Evolutionary conservation across 2,329 filamentous ascomycete species (phyloP), one percentile per base, ranked within the genome.

Genomic region (Pleomassaria siparia): DNA sequence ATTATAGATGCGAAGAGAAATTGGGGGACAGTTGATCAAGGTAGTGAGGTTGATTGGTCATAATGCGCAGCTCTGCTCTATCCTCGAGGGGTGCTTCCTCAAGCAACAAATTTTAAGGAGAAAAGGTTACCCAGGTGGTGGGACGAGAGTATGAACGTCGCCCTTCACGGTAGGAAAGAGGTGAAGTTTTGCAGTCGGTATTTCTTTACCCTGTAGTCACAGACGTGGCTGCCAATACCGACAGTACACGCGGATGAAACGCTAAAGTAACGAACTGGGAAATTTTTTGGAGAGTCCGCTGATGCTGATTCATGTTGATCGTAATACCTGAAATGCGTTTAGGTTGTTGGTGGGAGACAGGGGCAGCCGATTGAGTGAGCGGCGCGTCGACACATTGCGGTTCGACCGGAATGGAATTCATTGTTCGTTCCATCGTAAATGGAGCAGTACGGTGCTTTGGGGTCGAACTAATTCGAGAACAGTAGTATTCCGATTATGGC

Each of bases 61-160:
- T n/a, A n/a, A n/a, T n/a, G n/a, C n/a, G n/a, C n/a, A n/a, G n/a
- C n/a, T n/a, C n/a, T n/a, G n/a, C n/a, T n/a, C n/a, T n/a, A n/a
- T n/a, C n/a, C n/a, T n/a, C n/a, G n/a, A n/a, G n/a, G n/a, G n/a
- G n/a, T n/a, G n/a, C n/a, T n/a, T n/a, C n/a, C n/a, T n/a, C n/a
- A n/a, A n/a, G n/a, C n/a, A n/a, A n/a, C n/a, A n/a, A n/a, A n/a
- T n/a, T n/a, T n/a, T n/a, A n/a, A n/a, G 81, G 50, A 84, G 81
- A 3, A 84, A 68, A 1, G 84, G 49, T 47, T 84, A 80, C 0
- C 81, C 80, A 0, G 80, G 77, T 0, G 81, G 83, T 0, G 79
- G 78, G 6, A 80, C 66, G 0, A 80, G 80, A 0, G 74, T 78
- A 56, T 82, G 79, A 7, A 63, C 72, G 2, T 54, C 53, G 2